Conservation (phyloP, 1,139 yeast species). For the Protomyces macrosporus region DNA sequence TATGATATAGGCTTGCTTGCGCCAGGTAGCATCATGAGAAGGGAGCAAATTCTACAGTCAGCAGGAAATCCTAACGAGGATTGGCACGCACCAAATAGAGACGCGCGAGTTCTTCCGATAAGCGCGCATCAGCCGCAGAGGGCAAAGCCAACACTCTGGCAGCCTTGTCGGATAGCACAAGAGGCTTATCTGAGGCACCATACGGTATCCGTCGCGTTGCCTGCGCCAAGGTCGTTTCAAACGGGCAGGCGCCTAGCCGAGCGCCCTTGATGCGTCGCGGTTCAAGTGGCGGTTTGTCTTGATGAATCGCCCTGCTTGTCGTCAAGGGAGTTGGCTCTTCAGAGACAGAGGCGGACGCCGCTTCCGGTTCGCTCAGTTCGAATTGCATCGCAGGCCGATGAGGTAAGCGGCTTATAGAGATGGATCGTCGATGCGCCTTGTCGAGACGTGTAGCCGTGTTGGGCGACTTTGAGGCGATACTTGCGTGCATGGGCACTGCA, state of each 20-base stretch:
- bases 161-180: background rate
- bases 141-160: background rate
- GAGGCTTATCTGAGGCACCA: background rate
- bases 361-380: too few relatives aligned
- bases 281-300: background rate
- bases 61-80: background rate
- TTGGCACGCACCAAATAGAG: constrained; percentile 2
- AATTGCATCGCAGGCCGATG: background rate
- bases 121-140: background rate
- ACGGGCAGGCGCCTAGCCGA: constrained; percentile 8
- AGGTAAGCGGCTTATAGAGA: background rate
- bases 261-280: background rate
- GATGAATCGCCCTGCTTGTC: too few relatives aligned
- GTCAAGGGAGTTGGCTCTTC: background rate
- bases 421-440: background rate
- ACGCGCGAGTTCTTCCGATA: background rate
- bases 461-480: too few relatives aligned
- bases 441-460: background rate
- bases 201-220: background rate
- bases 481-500: too few relatives aligned
- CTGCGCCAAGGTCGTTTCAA: constrained; percentile 4
- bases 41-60: constrained; percentile 2
- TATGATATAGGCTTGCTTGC: constrained; percentile 8
- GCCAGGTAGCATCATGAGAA: background rate
- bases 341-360: background rate